These are phyloP conservation scores for Candida glucosophila DNA, from an alignment of 1,139 yeast genomes.

Conservation along the genomic window DNA sequence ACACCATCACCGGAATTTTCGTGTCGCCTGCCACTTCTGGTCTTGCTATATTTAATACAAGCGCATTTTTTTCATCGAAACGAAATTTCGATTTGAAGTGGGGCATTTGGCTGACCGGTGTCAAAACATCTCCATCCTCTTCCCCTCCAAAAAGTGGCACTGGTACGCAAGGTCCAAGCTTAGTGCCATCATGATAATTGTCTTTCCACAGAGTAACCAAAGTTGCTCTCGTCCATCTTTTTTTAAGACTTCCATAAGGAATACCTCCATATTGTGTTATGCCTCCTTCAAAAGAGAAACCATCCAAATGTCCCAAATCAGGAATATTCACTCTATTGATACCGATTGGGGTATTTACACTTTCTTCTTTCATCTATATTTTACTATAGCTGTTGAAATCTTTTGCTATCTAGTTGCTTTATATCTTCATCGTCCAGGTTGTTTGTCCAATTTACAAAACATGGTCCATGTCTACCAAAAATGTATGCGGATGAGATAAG, in stretches of 20 bases:
- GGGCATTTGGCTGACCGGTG: slow-evolving; percentile 3
- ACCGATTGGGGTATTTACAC: slow-evolving; percentile 1
- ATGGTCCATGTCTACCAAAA: too few species aligned
- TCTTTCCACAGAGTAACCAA: background rate
- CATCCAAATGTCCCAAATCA: background rate
- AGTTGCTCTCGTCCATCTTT: slow-evolving; percentile 1
- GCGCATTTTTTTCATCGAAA: slow-evolving; percentile 1
- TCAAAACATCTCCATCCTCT: slow-evolving; percentile 2
- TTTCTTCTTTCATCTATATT: slow-evolving; percentile 1
- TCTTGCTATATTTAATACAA: slow-evolving; percentile 1
- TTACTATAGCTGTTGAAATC: too few species aligned
- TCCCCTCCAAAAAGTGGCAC: slow-evolving; percentile 1
- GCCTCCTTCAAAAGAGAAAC: background rate
- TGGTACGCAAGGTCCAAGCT: slow-evolving; percentile 1
- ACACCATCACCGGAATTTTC: slow-evolving; percentile 24
- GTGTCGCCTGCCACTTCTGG: background rate
- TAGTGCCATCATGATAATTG: slow-evolving; percentile 1
- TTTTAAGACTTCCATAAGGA: background rate
- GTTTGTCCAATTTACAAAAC: too few species aligned
- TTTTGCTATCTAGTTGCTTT: too few species aligned
- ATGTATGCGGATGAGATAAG: too few species aligned
- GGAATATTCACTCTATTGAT: background rate
- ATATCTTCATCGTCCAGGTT: too few species aligned
- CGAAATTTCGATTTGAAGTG: slow-evolving; percentile 1
- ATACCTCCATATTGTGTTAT: slow-evolving; percentile 1